Base-by-base conservation (phyloP, 2,329 filamentous ascomycete species). In the Fusarium chuoi region DNA sequence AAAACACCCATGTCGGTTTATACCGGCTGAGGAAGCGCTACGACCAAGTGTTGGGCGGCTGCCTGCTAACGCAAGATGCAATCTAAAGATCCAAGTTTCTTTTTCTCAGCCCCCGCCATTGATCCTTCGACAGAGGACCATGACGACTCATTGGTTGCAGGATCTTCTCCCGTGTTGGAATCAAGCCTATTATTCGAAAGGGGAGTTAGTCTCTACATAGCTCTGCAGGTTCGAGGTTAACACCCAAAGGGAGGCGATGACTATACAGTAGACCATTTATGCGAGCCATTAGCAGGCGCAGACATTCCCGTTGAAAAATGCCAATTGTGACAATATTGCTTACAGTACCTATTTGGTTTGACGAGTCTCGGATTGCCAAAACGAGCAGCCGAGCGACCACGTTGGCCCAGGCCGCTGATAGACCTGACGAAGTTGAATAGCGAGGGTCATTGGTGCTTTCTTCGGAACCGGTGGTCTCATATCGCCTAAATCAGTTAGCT, bases 141-240 rank as follows among this genome's bases (percentile, higher is more conserved):
- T n/a, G 44, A 18, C 24, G 26, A 22, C 13, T 52, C 18, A 58
- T 49, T 71, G 46, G 59, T 20, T 46, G 14, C n/a, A 24, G 20
- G 45, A 20, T 30, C 35, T 64, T 52, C 30, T 58, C 3, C 22
- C 20, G 39, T 36, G 35, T 54, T 24, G 9, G 35, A 58, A 49
- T 70, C 49, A 41, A 35, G 39, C 22, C 56, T 35, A 46, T 38
- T 49, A 51, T 46, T 52, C 24, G 63, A 63, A 68, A 59, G 51
- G 67, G 46, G 68, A 65, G 58, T 63, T 66, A 74, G 71, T 66
- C 39, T 58, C 44, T 52, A n/a, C 28, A 33, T 18, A 30, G 30
- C 28, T 51, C 61, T 77, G 75, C 75, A 71, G 51, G 65, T 71
- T 44, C 64, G 52, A 77, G 65, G 62, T 69, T 72, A 65, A 70